Evolutionary conservation across 805 yeast genomes (phyloP), one percentile per base, ranked within the genome.

Genomic region (Diddensiella caesifluorescens): DNA sequence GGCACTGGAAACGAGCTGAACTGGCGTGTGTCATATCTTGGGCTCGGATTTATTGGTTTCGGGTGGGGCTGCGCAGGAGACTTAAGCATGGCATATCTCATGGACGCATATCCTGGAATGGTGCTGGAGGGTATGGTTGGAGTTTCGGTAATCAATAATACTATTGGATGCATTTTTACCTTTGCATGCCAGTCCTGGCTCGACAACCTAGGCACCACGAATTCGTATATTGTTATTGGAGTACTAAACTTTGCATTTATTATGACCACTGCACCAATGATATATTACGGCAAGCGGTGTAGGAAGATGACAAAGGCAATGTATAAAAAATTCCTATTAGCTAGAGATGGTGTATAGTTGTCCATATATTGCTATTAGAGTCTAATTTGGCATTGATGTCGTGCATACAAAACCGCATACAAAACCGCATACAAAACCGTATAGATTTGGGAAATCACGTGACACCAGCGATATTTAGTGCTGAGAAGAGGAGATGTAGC

Each of bases 91-190:
- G 69, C 79, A 1, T 79, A 79, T 47, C 65, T 71, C 19, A 65
- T 76, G 27, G 84, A 79, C 48, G 65, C 72, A 38, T 77, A 77
- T 56, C 72, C 74, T 37, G 77, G 72, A 41, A 56, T 75, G 65
- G 72, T 70, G 31, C 62, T 73, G 15, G 73, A 72, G 35, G 77
- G 75, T 2, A 73, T 77, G 73, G 79, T 74, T 33, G 73, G 77
- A 25, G 77, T 76, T n/a, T 68, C 79, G 23, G 55, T 77, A 22
- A 73, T 79, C 44, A 69, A 82, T 57, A 78, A 78, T 56, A 62
- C 72, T 46, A 71, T 79, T 50, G 81, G 81, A 16, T 72, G 76
- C 73, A 71, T 75, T n/a, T 79, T 79, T 53, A 80, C 76, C 2
- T 71, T 75, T 60, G 73, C 71, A 33, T 78, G 77, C 44, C 80